Evolutionary conservation across 352 stramenopile species (phyloP).

Genomic region (Globisporangium emineosum): DNA sequence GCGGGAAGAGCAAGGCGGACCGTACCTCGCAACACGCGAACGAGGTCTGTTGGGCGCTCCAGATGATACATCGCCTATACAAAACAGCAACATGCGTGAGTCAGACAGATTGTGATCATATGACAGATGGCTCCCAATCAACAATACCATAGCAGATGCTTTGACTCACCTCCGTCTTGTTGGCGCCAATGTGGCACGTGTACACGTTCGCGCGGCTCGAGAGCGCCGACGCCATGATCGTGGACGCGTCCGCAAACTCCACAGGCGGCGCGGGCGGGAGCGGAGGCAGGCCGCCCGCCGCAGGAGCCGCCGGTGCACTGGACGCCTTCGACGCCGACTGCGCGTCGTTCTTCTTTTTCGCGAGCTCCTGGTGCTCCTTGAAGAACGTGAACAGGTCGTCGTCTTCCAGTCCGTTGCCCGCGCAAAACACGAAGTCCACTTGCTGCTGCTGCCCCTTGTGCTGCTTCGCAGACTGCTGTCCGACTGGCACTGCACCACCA

Average conservation of each 20-base stretch:
- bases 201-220: constrained; percentile 56
- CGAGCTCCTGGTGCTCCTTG: constrained; percentile 52
- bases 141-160: neutral
- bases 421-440: constrained; percentile 86
- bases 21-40: constrained; percentile 56
- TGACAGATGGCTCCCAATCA: neutral
- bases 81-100: neutral
- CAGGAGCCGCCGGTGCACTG: constrained; percentile 1
- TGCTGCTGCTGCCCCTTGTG: constrained; percentile 18
- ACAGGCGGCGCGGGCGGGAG: constrained; percentile 15
- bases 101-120: neutral
- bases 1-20: neutral
- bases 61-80: constrained; percentile 69
- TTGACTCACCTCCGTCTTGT: constrained; percentile 59
- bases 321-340: constrained; percentile 3
- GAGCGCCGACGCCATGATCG: constrained; percentile 26
- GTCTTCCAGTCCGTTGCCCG: constrained; percentile 79
- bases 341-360: constrained; percentile 22
- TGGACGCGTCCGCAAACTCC: constrained; percentile 17
- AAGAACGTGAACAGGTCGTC: constrained; percentile 88
- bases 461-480: constrained; percentile 20
- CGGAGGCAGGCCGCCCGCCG: constrained; percentile 9
- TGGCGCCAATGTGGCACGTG: constrained; percentile 70
- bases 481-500: constrained; percentile 58
- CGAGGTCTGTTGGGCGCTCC: constrained; percentile 54